phyloP scores from a whole-genome alignment of 345 rosid species.

The Mercurialis annua region DNA sequence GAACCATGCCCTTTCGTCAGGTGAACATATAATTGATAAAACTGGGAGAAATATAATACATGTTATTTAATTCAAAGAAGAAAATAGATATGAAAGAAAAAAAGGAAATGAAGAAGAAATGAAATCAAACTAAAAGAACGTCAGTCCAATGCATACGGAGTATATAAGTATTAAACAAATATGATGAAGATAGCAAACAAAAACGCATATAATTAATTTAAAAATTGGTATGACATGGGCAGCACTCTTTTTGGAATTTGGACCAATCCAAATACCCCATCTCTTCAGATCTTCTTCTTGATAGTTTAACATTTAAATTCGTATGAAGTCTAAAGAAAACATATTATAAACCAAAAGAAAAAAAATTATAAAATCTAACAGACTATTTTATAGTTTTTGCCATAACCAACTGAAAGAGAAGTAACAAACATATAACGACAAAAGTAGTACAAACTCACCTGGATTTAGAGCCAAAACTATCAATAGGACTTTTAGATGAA shows the following conservation, averaged over 20 bases:
- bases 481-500: conserved; percentile 36
- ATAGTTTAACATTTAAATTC: not conserved
- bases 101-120: not conserved
- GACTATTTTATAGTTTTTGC: not conserved
- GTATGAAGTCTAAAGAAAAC: not conserved
- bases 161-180: not conserved
- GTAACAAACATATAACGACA: not conserved
- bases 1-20: not conserved
- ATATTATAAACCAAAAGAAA: not conserved
- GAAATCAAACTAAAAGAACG: not conserved
- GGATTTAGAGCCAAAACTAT: conserved; percentile 43
- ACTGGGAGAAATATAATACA: not conserved
- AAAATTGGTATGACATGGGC: not conserved
- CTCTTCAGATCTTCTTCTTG: not conserved
- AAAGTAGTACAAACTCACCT: conserved; percentile 36
- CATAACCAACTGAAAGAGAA: not conserved
- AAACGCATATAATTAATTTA: not conserved
- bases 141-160: not conserved
- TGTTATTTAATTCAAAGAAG: not conserved
- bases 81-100: not conserved
- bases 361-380: not conserved
- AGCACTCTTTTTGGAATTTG: not conserved
- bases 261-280: not conserved
- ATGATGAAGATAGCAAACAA: not conserved
- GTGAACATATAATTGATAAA: not conserved